Evolutionary conservation across 1,284 basidiomycete genomes (phyloP), one percentile per base, ranked within the genome.

Genomic region (Ceratorhiza oryzae-sativae): DNA sequence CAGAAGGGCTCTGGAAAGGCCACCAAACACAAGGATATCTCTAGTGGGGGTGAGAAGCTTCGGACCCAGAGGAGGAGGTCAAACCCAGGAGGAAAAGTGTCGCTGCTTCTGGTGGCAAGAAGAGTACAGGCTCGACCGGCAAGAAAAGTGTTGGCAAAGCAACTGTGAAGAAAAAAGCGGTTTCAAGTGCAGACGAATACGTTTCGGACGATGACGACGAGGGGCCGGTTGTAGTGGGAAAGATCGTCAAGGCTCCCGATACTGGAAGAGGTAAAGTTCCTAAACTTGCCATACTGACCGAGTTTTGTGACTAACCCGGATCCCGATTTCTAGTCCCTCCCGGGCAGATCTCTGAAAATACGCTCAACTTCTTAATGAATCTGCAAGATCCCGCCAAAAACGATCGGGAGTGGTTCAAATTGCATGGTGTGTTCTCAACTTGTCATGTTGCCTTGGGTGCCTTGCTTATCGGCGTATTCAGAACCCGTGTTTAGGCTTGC

Each of bases 401-500:
- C 74, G 93, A 97, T 77, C 86, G 95, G 15, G 88, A 93, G 78
- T 97, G 95, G 91, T 93, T 93, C 78, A 92, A 89, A 78, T 80
- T 92, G 9, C 86, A 90, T 75, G 90, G 90, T 90, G 79, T 53
- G 77, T 78, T 49, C 18, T 49, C 36, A 42, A 12, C 30, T 34
- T 53, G 58, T 39, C 32, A 30, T 3, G 25, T 3, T 12, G 48
- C 20, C 67, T 42, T 72, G 18, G 56, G 30, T 36, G 30, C 72
- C 42, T 39, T 45, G n/a, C 32, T 42, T 51, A 36, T 56, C 45
- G 59, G 27, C 51, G 53, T 30, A 72, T 20, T 27, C 77, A 93
- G 94, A 96, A 76, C 91, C 91, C 1, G 87, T 94, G 1, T 95
- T 90, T 77, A 86, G 94, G 12, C 84, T 86, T 45, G 92, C 92